Base-by-base conservation (phyloP, 768 basidiomycete genomes). In the Saitozyma sp. region DNA sequence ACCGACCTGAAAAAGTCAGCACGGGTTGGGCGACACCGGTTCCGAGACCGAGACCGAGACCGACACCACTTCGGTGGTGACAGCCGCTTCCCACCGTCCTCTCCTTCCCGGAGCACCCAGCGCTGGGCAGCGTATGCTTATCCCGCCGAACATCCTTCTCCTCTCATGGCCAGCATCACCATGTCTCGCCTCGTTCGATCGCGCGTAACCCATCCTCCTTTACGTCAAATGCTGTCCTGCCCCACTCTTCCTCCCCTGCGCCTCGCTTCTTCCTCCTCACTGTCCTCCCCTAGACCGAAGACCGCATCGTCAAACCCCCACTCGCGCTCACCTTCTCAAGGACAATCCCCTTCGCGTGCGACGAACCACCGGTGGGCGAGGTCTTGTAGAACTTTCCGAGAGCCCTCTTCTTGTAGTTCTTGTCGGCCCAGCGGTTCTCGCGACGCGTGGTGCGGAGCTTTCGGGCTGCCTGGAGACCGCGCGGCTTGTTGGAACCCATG, bases 301-400 rank as follows among this genome's bases (percentile, higher is more conserved):
- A 51, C 40, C 53, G 20, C 6, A 14, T 17, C 58, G n/a, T 45
- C 14, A 61, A 13, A 17, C 51, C 29, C 29, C 7, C 45, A 9
- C 29, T 39, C 20, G 48, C 40, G 66, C 79, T 69, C 69, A 80
- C 80, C 85, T 99, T 99, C 84, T 99, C 96, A 64, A 99, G 88
- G 63, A 99, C 96, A 79, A 99, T 99, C 71, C 96, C 96, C 85
- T 99, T 99, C 72, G 96, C 96, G 82, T 99, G 96, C 71, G 96
- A 98, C 61, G 93, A 94, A 70, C 96, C 96, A 83, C 93, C 96
- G 65, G 96, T 98, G 52, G 96, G 96, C 40, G 95, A 98, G 78
- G 96, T 98, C 85, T 95, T 96, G 89, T 94, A 99, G 80, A 96
- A 87, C 84, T 98, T 99, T 65, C 96, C 96, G 62, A 99, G 88